A percentile compares a stretch with the other conserved stretches of the same genome.
phyloP scores from a whole-genome alignment of 2,329 filamentous ascomycete genomes.

The Aspergillus quadricinctus region DNA sequence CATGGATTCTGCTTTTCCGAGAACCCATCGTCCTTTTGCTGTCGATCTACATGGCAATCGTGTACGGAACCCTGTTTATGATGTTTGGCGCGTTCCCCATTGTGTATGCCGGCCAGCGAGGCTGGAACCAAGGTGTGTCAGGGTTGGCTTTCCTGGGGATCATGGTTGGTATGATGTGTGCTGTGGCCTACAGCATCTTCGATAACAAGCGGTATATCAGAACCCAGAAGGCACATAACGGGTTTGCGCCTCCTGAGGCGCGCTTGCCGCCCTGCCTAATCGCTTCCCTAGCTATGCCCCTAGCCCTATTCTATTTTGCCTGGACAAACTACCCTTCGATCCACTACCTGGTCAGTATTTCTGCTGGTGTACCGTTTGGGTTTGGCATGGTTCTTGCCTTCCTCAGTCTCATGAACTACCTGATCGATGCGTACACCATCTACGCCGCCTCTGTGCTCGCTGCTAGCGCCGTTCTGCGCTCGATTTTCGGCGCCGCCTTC shows the following conservation, averaged over 20 bases:
- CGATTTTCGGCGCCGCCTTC: conserved; percentile 42
- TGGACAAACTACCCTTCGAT: conserved; percentile 50
- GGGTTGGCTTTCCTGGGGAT: conserved; percentile 27
- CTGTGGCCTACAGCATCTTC: conserved; percentile 33
- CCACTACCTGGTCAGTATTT: conserved; percentile 37
- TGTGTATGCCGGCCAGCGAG: conserved; percentile 19
- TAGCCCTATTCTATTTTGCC: conserved; percentile 57
- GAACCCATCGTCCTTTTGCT: conserved; percentile 40
- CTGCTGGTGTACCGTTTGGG: conserved; percentile 35
- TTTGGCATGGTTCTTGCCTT: conserved; percentile 40
- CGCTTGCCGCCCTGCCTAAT: conserved; percentile 48
- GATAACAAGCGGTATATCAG: conserved; percentile 33
- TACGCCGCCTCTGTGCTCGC: conserved; percentile 38
- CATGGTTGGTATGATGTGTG: conserved; percentile 30
- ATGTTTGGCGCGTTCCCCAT: conserved; percentile 29
- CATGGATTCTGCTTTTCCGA: conserved; percentile 45
- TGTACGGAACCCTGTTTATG: conserved; percentile 29
- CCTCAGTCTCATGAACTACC: conserved; percentile 38
- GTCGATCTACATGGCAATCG: conserved; percentile 26
- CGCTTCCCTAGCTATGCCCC: conserved; percentile 47
- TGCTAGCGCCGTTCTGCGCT: conserved; percentile 42
- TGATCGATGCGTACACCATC: conserved; percentile 40
- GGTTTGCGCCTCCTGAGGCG: conserved; percentile 50
- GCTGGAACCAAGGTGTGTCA: conserved; percentile 25
- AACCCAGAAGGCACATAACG: conserved; percentile 17